Evolutionary conservation across 345 rosid species (phyloP).

Genomic region (Lepidium sativum): DNA sequence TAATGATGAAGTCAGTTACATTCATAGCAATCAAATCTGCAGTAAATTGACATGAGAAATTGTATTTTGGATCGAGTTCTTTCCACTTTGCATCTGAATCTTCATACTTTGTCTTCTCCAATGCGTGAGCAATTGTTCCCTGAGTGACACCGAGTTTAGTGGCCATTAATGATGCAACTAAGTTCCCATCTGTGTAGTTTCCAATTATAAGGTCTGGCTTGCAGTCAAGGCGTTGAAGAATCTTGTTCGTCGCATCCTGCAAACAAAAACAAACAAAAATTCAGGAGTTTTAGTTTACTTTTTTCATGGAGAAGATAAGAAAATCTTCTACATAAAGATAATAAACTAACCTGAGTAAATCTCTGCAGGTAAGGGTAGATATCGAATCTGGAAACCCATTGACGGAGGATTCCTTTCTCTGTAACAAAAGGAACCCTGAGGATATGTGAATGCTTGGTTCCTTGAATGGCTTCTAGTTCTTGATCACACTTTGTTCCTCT

Average conservation of each 20-base stretch:
- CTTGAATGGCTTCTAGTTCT: conserved; percentile 60
- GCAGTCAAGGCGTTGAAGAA: conserved; percentile 52
- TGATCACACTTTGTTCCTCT: conserved; percentile 73
- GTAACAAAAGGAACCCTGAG: conserved; percentile 82
- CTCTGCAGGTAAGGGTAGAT: conserved; percentile 80
- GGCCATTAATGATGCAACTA: conserved; percentile 86
- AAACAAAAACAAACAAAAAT: not conserved
- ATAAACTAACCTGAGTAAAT: conserved; percentile 49
- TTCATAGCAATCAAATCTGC: conserved; percentile 89
- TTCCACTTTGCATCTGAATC: conserved; percentile 91
- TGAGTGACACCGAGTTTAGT: conserved; percentile 68
- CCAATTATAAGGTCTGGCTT: conserved; percentile 92
- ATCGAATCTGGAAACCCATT: conserved; percentile 92
- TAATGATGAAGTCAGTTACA: conserved; percentile 69
- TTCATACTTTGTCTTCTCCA: conserved; percentile 89
- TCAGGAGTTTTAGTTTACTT: not conserved
- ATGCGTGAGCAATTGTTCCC: conserved; percentile 90
- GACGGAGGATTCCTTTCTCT: conserved; percentile 53
- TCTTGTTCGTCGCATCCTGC: conserved; percentile 58
- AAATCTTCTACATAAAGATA: not conserved
- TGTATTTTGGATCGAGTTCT: conserved; percentile 72
- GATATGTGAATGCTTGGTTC: conserved; percentile 63
- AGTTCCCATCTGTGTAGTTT: conserved; percentile 87
- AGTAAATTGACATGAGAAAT: conserved; percentile 89
- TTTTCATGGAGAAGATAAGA: not conserved